Percentiles rank a stretch among this genome's conserved stretches.
Conservation (phyloP, 495 filamentous ascomycete genomes). For the Xylaria cubensis region DNA sequence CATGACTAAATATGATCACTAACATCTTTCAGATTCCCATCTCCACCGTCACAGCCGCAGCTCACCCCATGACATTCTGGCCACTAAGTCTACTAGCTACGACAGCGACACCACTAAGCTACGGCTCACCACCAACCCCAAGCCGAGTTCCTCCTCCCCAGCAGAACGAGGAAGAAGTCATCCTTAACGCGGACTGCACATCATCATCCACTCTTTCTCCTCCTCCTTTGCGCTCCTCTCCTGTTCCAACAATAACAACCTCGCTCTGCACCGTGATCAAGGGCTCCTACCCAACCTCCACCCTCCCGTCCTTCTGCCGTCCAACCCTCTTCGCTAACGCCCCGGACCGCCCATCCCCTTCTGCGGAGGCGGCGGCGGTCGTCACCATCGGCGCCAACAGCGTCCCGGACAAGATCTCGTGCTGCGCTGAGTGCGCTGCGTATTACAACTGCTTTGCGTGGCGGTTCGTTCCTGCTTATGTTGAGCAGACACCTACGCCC, state of each 20-base stretch:
- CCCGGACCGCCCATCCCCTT: conserved; percentile 23
- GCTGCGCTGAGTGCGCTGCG: conserved; percentile 38
- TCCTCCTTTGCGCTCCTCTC: background rate
- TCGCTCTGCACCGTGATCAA: conserved; percentile 34
- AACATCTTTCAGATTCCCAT: background rate
- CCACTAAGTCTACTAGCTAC: conserved; percentile 31
- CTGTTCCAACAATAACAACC: background rate
- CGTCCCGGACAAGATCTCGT: conserved; percentile 40
- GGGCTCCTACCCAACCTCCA: conserved; percentile 34
- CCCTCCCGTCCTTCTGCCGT: conserved; percentile 41
- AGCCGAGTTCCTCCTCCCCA: conserved; percentile 34
- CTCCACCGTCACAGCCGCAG: conserved; percentile 37
- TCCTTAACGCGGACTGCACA: conserved; percentile 6
- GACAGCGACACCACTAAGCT: conserved; percentile 33
- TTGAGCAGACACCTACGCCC: conserved; percentile 26
- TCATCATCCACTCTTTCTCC: background rate
- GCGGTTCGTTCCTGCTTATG: conserved; percentile 38
- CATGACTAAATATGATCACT: too few relatives aligned
- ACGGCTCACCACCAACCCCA: conserved; percentile 33
- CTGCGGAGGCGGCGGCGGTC: conserved; percentile 31
- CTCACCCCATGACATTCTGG: conserved; percentile 36
- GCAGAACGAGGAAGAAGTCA: conserved; percentile 3
- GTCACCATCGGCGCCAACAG: conserved; percentile 33
- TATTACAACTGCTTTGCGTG: conserved; percentile 43
- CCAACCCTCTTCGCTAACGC: conserved; percentile 38